A percentile compares a stretch with the other conserved stretches of the same genome.
phyloP scores from a whole-genome alignment of 208 protist species.

The Acanthamoeba triangularis region DNA sequence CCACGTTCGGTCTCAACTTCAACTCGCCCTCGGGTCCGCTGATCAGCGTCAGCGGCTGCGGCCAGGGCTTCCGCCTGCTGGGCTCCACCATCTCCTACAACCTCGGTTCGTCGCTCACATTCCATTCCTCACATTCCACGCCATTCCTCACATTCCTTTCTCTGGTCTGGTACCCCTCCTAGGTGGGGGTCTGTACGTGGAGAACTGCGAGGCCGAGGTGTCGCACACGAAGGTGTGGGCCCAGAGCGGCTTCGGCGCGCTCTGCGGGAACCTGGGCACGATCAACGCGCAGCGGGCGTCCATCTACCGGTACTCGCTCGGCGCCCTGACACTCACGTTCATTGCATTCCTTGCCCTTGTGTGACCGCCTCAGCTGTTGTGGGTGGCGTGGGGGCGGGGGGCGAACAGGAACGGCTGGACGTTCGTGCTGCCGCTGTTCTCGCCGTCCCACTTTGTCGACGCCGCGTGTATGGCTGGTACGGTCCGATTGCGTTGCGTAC shows the following conservation, averaged over 20 bases:
- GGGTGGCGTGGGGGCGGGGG: no score
- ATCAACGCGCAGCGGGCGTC: neutral
- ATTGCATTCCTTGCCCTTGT: no score
- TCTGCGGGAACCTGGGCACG: neutral
- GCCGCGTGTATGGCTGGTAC: neutral
- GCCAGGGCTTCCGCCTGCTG: neutral
- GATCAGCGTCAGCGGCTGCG: neutral
- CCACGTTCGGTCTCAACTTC: neutral
- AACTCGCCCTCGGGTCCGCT: neutral
- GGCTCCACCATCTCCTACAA: conserved; percentile 5
- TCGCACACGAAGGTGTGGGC: neutral
- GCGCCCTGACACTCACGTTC: neutral
- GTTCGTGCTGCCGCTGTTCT: neutral
- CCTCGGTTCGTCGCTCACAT: neutral
- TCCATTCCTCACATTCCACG: neutral
- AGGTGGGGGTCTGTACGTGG: neutral
- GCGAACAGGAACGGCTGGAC: neutral
- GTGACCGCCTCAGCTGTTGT: no score
- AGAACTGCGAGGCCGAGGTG: neutral
- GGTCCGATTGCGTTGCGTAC: no score
- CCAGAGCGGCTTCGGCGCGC: neutral
- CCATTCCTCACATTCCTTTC: neutral
- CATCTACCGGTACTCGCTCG: neutral
- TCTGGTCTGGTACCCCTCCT: no score
- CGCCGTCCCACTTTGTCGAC: neutral